Evolutionary conservation across 2,329 filamentous ascomycete genomes (phyloP).

Genomic region (Akanthomyces lecanii): DNA sequence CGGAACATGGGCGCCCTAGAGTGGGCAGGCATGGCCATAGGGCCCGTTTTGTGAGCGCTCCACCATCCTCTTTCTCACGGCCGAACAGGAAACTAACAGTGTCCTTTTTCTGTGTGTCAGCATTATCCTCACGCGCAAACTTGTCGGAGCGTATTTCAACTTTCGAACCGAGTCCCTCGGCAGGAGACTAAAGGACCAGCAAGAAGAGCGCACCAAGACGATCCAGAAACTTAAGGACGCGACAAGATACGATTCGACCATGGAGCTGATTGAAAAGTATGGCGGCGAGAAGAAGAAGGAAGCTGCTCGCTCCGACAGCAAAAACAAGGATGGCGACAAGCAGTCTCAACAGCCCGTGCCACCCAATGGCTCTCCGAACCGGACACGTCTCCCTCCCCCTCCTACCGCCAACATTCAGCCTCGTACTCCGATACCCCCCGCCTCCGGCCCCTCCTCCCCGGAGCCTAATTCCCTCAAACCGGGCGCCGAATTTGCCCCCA

Average conservation of each 20-base stretch:
- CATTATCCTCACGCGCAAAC: constrained; percentile 71
- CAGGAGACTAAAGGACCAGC: constrained; percentile 65
- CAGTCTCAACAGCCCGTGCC: constrained; percentile 23
- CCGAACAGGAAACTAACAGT: constrained; percentile 17
- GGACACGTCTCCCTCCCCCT: constrained; percentile 53
- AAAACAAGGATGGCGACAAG: constrained; percentile 17
- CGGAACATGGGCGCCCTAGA: constrained; percentile 71
- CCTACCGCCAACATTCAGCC: constrained; percentile 60
- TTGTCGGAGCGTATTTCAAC: constrained; percentile 68
- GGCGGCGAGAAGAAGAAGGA: constrained; percentile 59
- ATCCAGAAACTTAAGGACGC: constrained; percentile 93
- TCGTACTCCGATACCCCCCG: constrained; percentile 21
- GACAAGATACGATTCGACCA: constrained; percentile 93
- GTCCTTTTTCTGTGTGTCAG: constrained; percentile 41
- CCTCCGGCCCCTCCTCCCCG: constrained; percentile 17
- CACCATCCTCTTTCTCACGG: neutral
- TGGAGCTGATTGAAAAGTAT: constrained; percentile 91
- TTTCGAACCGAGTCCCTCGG: constrained; percentile 72
- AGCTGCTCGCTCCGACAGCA: constrained; percentile 23
- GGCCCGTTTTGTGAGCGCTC: constrained; percentile 65
- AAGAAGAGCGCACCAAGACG: constrained; percentile 75
- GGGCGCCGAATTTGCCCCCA: constrained; percentile 68
- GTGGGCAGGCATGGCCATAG: constrained; percentile 72
- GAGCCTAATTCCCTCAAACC: constrained; percentile 31
- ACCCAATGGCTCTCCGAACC: constrained; percentile 24